Percentiles rank a stretch among this genome's conserved stretches.
These are phyloP conservation scores for Thalassiosira livingstoniorum DNA, from an alignment of 352 stramenopile genomes.

Conservation along the genomic window DNA sequence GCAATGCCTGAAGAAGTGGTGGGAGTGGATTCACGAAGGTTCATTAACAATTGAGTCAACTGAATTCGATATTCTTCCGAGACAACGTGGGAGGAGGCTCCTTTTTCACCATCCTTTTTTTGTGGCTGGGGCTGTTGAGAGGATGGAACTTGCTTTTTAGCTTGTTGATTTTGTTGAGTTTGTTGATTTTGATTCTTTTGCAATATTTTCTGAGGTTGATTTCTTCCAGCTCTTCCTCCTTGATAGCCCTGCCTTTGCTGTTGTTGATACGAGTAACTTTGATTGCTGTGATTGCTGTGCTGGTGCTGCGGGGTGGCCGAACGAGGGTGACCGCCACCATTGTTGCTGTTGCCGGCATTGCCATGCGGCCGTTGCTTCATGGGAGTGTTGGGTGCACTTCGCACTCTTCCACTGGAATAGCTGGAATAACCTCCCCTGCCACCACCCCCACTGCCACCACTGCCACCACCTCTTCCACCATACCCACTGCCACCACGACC, in stretches of 20 bases:
- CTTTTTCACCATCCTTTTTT: conserved; percentile 74
- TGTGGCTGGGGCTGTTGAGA: conserved; percentile 12
- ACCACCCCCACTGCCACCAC: background rate
- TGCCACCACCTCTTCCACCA: conserved; percentile 10
- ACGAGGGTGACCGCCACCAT: background rate
- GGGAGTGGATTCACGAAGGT: conserved; percentile 67
- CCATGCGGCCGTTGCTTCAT: background rate
- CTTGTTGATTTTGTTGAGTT: background rate
- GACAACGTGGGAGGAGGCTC: conserved; percentile 70
- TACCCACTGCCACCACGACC: background rate
- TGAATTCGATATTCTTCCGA: conserved; percentile 71
- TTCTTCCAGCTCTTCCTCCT: background rate
- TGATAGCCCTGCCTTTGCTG: background rate
- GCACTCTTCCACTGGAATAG: background rate
- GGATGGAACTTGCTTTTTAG: too few species aligned
- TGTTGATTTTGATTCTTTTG: background rate
- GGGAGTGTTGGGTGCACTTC: conserved; percentile 16
- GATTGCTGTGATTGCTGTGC: conserved; percentile 8
- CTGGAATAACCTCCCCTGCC: background rate
- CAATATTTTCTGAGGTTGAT: background rate
- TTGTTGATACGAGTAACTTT: background rate
- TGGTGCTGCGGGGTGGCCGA: background rate
- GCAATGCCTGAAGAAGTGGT: too few species aligned
- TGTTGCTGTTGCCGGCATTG: background rate
- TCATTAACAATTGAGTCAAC: conserved; percentile 66